These are phyloP conservation scores for Globisporangium splendens DNA, from an alignment of 352 stramenopile genomes.

Conservation along the genomic window DNA sequence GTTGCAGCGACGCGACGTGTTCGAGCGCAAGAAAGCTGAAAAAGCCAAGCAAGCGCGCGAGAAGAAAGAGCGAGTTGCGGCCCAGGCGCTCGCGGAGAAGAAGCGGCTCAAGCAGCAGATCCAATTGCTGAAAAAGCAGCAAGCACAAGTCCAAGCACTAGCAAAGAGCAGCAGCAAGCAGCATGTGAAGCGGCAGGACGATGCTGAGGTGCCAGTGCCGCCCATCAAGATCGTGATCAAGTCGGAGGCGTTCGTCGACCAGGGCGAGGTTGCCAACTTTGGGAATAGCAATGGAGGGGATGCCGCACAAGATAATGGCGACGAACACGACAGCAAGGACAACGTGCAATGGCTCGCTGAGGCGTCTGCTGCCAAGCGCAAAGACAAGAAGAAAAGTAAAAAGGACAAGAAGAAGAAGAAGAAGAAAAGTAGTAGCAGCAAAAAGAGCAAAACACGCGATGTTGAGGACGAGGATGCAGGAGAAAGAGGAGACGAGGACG, in stretches of 20 bases:
- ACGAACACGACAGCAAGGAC: too few species aligned
- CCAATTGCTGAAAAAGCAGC: conserved; percentile 57
- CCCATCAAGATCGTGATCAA: conserved; percentile 12
- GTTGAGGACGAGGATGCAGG: conserved; percentile 27
- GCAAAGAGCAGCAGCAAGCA: conserved; percentile 38
- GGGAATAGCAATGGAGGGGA: too few species aligned
- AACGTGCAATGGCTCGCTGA: too few species aligned
- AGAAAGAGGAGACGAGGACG: conserved; percentile 42
- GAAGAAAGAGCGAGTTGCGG: conserved; percentile 20
- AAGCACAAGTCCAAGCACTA: conserved; percentile 28
- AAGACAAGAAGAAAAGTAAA: conserved; percentile 34
- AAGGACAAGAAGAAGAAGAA: conserved; percentile 60
- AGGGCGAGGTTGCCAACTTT: not conserved
- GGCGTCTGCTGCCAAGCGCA: not conserved
- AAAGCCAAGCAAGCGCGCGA: conserved; percentile 30
- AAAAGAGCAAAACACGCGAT: conserved; percentile 44
- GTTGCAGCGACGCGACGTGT: conserved; percentile 59
- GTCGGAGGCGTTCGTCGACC: not conserved
- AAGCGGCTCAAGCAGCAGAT: conserved; percentile 46
- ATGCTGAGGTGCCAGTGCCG: not conserved
- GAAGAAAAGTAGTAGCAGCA: conserved; percentile 32
- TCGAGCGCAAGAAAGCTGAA: conserved; percentile 49
- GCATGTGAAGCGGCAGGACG: conserved; percentile 16
- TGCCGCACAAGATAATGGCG: too few species aligned
- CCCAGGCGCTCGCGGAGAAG: conserved; percentile 27